A percentile compares a stretch with the other conserved stretches of the same genome.
These are phyloP conservation scores for Articulospora tetracladia DNA, from an alignment of 495 filamentous ascomycete genomes.

Conservation along the genomic window DNA sequence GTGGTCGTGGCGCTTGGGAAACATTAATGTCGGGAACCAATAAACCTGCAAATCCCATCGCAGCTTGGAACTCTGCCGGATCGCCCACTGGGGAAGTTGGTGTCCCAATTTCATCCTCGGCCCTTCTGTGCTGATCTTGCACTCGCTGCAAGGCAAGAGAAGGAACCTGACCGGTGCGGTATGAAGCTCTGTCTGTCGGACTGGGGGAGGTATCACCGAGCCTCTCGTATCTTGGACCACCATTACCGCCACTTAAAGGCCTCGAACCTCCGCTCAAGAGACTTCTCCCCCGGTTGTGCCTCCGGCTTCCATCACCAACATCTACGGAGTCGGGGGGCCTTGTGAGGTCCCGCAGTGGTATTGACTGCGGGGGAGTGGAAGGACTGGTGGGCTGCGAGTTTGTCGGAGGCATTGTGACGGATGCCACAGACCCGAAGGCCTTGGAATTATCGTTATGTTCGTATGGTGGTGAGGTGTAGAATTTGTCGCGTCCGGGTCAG, in stretches of 20 bases:
- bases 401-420: conserved; percentile 21
- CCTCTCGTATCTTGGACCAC: conserved; percentile 26
- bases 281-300: conserved; percentile 30
- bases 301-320: conserved; percentile 22
- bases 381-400: conserved; percentile 19
- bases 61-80: conserved; percentile 24
- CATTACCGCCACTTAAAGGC: conserved; percentile 26
- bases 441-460: conserved; percentile 9
- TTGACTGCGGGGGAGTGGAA: conserved; percentile 57
- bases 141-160: conserved; percentile 2
- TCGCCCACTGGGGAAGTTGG: conserved; percentile 27
- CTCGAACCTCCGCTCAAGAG: conserved; percentile 29
- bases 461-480: background rate
- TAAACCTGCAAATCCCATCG: conserved; percentile 27
- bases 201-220: conserved; percentile 23
- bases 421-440: conserved; percentile 18
- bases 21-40: conserved; percentile 29
- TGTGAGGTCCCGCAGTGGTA: conserved; percentile 80
- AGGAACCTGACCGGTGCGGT: background rate
- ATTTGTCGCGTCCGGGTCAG: conserved; percentile 2
- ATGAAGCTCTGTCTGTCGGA: conserved; percentile 9
- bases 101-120: conserved; percentile 18
- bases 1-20: conserved; percentile 21
- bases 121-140: background rate
- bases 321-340: conserved; percentile 47